Evolutionary conservation across 208 protist genomes (phyloP), one percentile per base, ranked within the genome.

Genomic region (Trypanosoma boissoni): DNA sequence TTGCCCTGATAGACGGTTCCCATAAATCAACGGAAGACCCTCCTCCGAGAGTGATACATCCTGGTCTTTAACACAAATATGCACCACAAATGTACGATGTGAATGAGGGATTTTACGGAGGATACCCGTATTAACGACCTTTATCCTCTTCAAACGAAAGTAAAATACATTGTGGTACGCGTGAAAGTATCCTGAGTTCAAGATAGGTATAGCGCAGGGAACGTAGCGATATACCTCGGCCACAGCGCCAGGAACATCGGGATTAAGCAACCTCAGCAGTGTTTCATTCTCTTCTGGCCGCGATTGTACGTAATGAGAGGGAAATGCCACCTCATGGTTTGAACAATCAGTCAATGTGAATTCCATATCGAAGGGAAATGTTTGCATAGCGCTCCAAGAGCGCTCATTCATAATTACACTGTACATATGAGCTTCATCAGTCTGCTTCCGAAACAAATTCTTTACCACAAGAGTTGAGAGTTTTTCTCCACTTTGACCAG

Each of bases 121-220:
- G 10, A 52, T 53, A 41, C 83, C 74, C 0, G 74, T 75, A 64
- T 78, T 78, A 31, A 72, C 32, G 46, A 95, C 42, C 51, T 72
- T 78, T 48, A 95, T 45, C 45, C 60, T 72, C n/a, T 62, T 78
- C 16, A 92, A 27, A 7, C 78, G 65, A 58, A 95, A 80, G 70
- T 92, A 93, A 62, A 81, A 92, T 0, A 92, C 84, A 64, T 91
- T 95, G 67, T 82, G 83, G 71, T 95, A 95, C 18, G 83, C 76
- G 24, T 80, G 80, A 58, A 95, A 92, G 70, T 85, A 90, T 3
- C 88, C 85, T 4, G 86, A 80, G 56, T 82, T 90, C 27, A 95
- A 68, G 58, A 92, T 90, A 0, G 85, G 83, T 24, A 93, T 83
- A 59, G 79, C 81, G 65, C 86, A 92, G 31, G 88, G 85, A 26